Evolutionary conservation across 495 filamentous ascomycete genomes (phyloP).

Genomic region (Xylaria grammica): DNA sequence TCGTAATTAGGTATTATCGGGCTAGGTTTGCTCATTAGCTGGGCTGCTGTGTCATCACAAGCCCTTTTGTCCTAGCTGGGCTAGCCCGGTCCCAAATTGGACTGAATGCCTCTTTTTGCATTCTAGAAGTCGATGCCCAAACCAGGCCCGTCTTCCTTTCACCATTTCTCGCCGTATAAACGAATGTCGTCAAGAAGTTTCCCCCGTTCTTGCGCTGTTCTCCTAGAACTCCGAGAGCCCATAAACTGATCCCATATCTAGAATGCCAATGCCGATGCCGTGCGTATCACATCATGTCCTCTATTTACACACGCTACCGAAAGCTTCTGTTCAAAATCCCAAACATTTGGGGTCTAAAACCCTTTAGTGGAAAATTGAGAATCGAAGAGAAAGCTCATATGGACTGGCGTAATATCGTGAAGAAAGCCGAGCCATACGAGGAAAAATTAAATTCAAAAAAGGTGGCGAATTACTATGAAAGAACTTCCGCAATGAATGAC

Average conservation of each 20-base stretch:
- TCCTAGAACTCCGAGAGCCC: constrained; percentile 55
- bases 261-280: constrained; percentile 59
- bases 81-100: constrained; percentile 41
- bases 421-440: constrained; percentile 9
- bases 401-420: constrained; percentile 8
- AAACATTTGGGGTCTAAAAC: constrained; percentile 35
- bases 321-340: constrained; percentile 41
- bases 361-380: constrained; percentile 36
- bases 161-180: constrained; percentile 35
- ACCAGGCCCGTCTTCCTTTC: constrained; percentile 19
- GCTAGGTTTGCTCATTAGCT: constrained; percentile 42
- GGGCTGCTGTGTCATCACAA: constrained; percentile 26
- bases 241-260: constrained; percentile 52
- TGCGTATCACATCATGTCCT: constrained; percentile 59
- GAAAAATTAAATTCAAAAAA: constrained; percentile 22
- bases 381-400: constrained; percentile 30
- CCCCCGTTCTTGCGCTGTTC: constrained; percentile 41
- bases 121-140: constrained; percentile 27
- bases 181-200: constrained; percentile 41
- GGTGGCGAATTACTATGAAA: constrained; percentile 42
- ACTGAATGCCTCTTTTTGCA: constrained; percentile 30
- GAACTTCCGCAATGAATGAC: constrained; percentile 43
- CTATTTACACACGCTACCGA: constrained; percentile 50
- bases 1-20: constrained; percentile 46
- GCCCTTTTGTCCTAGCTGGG: constrained; percentile 39